Evolutionary conservation across 768 basidiomycete species (phyloP).

Genomic region (Pulveroboletus frians): DNA sequence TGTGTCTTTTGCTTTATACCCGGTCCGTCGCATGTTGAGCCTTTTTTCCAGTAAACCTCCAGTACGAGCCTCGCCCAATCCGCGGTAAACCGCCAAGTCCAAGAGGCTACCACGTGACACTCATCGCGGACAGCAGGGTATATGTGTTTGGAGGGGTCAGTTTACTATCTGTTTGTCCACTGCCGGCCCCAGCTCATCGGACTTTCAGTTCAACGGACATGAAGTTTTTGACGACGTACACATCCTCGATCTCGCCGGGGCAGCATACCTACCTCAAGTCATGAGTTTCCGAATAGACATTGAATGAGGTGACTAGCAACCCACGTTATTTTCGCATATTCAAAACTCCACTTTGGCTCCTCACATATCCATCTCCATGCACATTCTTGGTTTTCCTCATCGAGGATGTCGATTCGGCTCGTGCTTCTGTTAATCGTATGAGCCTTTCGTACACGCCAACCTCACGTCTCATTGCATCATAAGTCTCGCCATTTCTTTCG

Average conservation of each 20-base stretch:
- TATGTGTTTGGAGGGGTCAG: constrained; percentile 76
- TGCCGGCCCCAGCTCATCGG: background rate
- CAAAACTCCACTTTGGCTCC: background rate
- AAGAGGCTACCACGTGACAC: constrained; percentile 81
- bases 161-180: background rate
- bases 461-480: constrained; percentile 5
- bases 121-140: constrained; percentile 78
- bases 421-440: constrained; percentile 14
- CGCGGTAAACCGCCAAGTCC: constrained; percentile 64
- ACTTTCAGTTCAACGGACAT: constrained; percentile 63
- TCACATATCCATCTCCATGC: background rate
- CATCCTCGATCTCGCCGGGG: constrained; percentile 79
- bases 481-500: constrained; percentile 11
- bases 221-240: constrained; percentile 83
- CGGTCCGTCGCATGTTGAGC: background rate
- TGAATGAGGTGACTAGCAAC: constrained; percentile 10
- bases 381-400: background rate
- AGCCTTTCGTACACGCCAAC: constrained; percentile 1
- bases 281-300: constrained; percentile 65
- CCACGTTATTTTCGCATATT: background rate
- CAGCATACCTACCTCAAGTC: constrained; percentile 87
- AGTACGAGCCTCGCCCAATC: constrained; percentile 71
- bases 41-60: constrained; percentile 59
- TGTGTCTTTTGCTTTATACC: constrained; percentile 28
- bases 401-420: background rate